Evolutionary conservation across 139 green algal genomes (phyloP), one percentile per base, ranked within the genome.

Genomic region (Tetradesmus obliquus): DNA sequence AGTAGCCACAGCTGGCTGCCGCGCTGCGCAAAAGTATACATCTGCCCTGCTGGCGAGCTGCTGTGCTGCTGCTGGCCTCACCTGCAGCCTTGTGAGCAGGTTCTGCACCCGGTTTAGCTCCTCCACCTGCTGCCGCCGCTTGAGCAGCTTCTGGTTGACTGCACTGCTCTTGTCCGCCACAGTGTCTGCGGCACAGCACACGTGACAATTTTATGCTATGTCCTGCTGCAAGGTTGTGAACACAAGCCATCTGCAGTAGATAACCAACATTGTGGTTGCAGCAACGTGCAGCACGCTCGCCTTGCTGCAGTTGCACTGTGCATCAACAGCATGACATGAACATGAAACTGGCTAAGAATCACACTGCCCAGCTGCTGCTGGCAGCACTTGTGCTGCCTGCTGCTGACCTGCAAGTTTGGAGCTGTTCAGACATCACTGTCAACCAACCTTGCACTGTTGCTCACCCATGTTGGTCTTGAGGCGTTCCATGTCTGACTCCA

Each of bases 51-150:
- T 82, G 8, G 3, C n/a, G 53, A 6, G 20, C 5, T 53, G n/a
- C n/a, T 45, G 20, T 55, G 74, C n/a, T 82, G n/a, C 7, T 19
- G n/a, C 7, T 82, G 74, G 2, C 74, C 85, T 20, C 53, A 95
- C 95, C 94, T 97, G 97, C 54, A 99, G 95, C 93, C 99, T 99
- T 79, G 93, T 93, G 57, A 99, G 93, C 84, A 99, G 92, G 17
- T 72, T 54, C 54, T 96, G 93, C 60, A 98, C 96, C 51, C 96
- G 91, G 76, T 97, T 97, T 17, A 99, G 96, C 86, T 99, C 95
- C 93, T 99, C 96, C 76, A 99, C 98, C 22, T 95, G 89, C 55
- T 97, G 93, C 24, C 97, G 93, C n/a, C 97, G 95, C 79, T 92
- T 89, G 71, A 97, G 93, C 83, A 99, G 95, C 91, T 97, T 98